Conservation (phyloP, 352 stramenopile species). For the Phytophthora podocarpi region DNA sequence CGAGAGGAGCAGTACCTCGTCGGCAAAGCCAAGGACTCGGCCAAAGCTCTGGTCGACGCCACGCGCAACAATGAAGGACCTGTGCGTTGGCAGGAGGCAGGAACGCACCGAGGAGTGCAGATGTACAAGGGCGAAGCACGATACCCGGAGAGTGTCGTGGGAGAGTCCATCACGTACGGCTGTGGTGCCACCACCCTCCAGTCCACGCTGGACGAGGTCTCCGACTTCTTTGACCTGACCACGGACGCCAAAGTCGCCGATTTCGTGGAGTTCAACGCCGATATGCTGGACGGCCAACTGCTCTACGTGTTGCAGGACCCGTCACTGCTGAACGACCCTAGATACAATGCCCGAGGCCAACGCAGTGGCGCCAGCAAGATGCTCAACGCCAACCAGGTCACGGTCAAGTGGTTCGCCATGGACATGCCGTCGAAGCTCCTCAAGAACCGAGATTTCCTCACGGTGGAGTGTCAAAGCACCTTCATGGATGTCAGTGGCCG, state of each 20-base stretch:
- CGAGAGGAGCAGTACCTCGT: slow-evolving; percentile 63
- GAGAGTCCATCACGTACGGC: slow-evolving; percentile 58
- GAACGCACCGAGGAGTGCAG: slow-evolving; percentile 59
- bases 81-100: slow-evolving; percentile 61
- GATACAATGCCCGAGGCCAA: slow-evolving; percentile 21
- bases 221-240: slow-evolving; percentile 69
- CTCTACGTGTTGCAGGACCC: slow-evolving; percentile 64
- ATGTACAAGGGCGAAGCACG: slow-evolving; percentile 72
- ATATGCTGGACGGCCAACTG: slow-evolving; percentile 60
- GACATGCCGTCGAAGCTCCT: slow-evolving; percentile 64
- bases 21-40: slow-evolving; percentile 64
- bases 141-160: slow-evolving; percentile 42
- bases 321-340: slow-evolving; percentile 30
- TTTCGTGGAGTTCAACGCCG: slow-evolving; percentile 47
- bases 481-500: slow-evolving; percentile 66
- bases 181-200: slow-evolving; percentile 65
- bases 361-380: slow-evolving; percentile 32
- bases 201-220: slow-evolving; percentile 69
- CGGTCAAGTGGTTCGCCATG: slow-evolving; percentile 65
- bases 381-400: slow-evolving; percentile 65
- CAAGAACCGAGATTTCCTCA: slow-evolving; percentile 74
- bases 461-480: slow-evolving; percentile 77
- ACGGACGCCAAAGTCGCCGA: slow-evolving; percentile 55
- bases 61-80: slow-evolving; percentile 62
- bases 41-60: slow-evolving; percentile 62